A percentile compares a stretch with the other conserved stretches of the same genome.
Evolutionary conservation across 805 yeast genomes (phyloP).

Genomic region (Danielia reshetovae): DNA sequence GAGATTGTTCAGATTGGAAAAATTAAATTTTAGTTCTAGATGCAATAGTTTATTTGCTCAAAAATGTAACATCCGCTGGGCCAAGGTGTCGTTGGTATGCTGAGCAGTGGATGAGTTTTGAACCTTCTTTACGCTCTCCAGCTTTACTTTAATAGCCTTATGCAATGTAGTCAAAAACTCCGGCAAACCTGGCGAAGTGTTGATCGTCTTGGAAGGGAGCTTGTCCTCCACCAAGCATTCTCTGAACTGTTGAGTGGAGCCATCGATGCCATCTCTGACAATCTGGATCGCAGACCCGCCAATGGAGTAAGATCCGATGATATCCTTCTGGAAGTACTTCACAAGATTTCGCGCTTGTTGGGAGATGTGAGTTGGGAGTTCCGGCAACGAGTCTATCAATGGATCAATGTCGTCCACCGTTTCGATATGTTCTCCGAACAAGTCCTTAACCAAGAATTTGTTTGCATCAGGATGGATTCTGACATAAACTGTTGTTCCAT

Average conservation of each 20-base stretch:
- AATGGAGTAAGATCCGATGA: constrained; percentile 25
- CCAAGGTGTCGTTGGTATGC: constrained; percentile 30
- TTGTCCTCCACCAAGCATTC: constrained; percentile 71
- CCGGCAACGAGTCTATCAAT: constrained; percentile 59
- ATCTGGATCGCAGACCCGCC: constrained; percentile 49
- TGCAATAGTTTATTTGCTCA: constrained; percentile 9
- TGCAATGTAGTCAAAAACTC: constrained; percentile 72
- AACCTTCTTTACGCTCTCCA: constrained; percentile 43
- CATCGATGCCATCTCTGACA: constrained; percentile 63
- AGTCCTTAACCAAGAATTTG: constrained; percentile 62
- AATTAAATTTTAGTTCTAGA: constrained; percentile 4
- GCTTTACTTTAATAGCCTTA: constrained; percentile 50
- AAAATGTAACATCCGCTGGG: constrained; percentile 38
- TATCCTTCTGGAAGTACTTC: constrained; percentile 40
- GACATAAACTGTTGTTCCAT: constrained; percentile 56
- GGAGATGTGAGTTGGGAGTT: constrained; percentile 64
- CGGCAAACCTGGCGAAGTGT: constrained; percentile 48
- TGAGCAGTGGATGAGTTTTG: constrained; percentile 25
- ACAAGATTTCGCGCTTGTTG: constrained; percentile 63
- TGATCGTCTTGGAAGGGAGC: constrained; percentile 13
- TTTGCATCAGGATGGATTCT: constrained; percentile 71
- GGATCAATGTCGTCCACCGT: constrained; percentile 46
- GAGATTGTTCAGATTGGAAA: constrained; percentile 14
- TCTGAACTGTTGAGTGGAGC: constrained; percentile 48
- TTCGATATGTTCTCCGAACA: constrained; percentile 58